Evolutionary conservation across 768 basidiomycete genomes (phyloP), one percentile per base, ranked within the genome.

Genomic region (Lentinula guzmanii): DNA sequence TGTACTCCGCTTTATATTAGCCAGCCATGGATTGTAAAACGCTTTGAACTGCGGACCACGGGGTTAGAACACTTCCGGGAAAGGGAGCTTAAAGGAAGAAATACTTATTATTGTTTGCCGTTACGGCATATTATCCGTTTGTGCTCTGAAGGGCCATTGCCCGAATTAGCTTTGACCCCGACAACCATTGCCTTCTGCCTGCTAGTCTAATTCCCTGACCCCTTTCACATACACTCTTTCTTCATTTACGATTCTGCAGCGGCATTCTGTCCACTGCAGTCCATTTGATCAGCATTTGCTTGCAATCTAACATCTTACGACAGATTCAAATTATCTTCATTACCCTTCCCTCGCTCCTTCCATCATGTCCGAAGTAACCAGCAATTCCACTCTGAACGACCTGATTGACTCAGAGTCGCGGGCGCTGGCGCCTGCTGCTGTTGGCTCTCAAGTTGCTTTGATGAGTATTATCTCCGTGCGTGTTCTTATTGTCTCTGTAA

Each of bases 351-450:
- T 21, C 28, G 7, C 33, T 34, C 33, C 16, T 34, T 34, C 16
- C 3, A 35, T 13, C 51, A 52, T 52, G 51, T 33, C 51, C 28
- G 34, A 39, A 39, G 37, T 33, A 33, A 18, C 11, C 51, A 52
- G 3, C 15, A 33, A 31, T 34, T 50, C 48, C 7, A 31, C 51
- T 0, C 33, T 52, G 51, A 35, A 52, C n/a, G 15, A 55, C 16
- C 67, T 82, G 62, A 72, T 81, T 64, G 72, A 69, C 57, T 71
- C 76, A 52, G 77, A 77, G 62, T 75, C 79, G 42, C 76, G 89
- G 82, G 80, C 86, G 80, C 86, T 89, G 82, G 85, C 84, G 80
- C 90, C 91, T 74, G 80, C 81, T 62, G 90, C 91, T 59, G 91
- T 93, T 33, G 87, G 81, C 63, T 85, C 84, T n/a, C 91, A 93